Evolutionary conservation across 805 yeast species (phyloP).

Genomic region (Candida easanensis): DNA sequence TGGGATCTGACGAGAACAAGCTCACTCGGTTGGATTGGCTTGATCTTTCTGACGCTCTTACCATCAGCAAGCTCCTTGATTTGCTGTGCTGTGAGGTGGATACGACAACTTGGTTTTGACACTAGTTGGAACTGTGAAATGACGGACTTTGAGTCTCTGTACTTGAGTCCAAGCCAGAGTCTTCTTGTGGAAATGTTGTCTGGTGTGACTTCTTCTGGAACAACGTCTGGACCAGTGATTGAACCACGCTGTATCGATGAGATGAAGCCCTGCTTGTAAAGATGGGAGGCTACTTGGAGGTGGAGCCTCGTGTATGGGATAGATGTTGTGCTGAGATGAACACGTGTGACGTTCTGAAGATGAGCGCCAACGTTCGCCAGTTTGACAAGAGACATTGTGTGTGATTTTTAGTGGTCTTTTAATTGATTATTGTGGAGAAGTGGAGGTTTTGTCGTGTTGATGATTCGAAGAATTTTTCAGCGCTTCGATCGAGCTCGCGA

Average conservation of each 20-base stretch:
- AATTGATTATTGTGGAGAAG: background rate
- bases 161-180: conserved; percentile 90
- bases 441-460: background rate
- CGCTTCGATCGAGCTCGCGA: background rate
- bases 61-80: conserved; percentile 76
- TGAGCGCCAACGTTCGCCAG: conserved; percentile 86
- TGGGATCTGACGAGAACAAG: conserved; percentile 62
- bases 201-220: conserved; percentile 74
- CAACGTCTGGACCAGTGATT: conserved; percentile 74
- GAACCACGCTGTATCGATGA: conserved; percentile 85
- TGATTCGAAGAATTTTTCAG: conserved; percentile 10
- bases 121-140: conserved; percentile 67
- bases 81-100: conserved; percentile 60
- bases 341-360: conserved; percentile 81
- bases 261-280: conserved; percentile 88
- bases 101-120: conserved; percentile 81
- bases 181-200: conserved; percentile 84
- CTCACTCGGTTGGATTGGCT: conserved; percentile 88
- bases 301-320: conserved; percentile 83
- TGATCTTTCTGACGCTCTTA: conserved; percentile 64
- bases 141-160: conserved; percentile 77
- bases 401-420: background rate
- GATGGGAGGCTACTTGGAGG: conserved; percentile 76
- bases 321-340: conserved; percentile 68
- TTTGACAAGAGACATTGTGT: conserved; percentile 78